Evolutionary conservation across 352 stramenopile species (phyloP).

Genomic region (Globisporangium megalacanthum): DNA sequence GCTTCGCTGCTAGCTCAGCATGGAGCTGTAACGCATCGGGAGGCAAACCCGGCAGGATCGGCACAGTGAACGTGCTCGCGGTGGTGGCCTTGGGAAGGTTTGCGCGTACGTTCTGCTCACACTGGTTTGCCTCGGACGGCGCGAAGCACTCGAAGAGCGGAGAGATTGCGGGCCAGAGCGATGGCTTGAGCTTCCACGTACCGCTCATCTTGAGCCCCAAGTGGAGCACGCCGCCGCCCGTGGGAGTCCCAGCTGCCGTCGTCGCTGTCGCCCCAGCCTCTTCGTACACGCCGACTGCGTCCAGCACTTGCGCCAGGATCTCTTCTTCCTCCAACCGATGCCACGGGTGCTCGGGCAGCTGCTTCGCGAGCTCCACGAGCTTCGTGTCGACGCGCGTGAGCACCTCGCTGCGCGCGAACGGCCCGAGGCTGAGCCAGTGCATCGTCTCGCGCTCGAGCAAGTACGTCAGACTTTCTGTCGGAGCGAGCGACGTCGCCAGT

Average conservation of each 20-base stretch:
- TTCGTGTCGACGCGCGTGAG: constrained; percentile 60
- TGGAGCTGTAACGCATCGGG: constrained; percentile 23
- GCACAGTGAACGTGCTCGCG: constrained; percentile 14
- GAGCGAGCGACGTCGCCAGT: constrained; percentile 24
- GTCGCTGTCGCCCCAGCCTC: constrained; percentile 21
- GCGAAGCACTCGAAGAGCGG: constrained; percentile 76
- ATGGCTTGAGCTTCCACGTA: constrained; percentile 52
- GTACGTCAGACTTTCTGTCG: constrained; percentile 26
- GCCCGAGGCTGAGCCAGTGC: constrained; percentile 69
- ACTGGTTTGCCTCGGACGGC: constrained; percentile 61
- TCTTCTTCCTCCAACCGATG: constrained; percentile 69
- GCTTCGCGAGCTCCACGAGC: constrained; percentile 72
- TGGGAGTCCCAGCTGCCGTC: constrained; percentile 4
- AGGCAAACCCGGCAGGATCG: constrained; percentile 22
- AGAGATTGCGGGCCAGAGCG: constrained; percentile 51
- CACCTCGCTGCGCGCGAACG: constrained; percentile 66
- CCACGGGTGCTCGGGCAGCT: constrained; percentile 42
- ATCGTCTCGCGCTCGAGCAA: constrained; percentile 68
- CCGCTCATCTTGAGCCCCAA: constrained; percentile 71
- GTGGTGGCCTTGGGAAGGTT: constrained; percentile 10
- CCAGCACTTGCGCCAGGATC: constrained; percentile 61
- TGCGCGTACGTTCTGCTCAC: constrained; percentile 63
- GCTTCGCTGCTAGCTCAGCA: constrained; percentile 25
- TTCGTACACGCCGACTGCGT: constrained; percentile 55
- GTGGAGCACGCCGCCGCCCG: constrained; percentile 20